These are phyloP conservation scores for Xylariaceae sp. DNA, from an alignment of 2,329 filamentous ascomycete species.

Conservation along the genomic window DNA sequence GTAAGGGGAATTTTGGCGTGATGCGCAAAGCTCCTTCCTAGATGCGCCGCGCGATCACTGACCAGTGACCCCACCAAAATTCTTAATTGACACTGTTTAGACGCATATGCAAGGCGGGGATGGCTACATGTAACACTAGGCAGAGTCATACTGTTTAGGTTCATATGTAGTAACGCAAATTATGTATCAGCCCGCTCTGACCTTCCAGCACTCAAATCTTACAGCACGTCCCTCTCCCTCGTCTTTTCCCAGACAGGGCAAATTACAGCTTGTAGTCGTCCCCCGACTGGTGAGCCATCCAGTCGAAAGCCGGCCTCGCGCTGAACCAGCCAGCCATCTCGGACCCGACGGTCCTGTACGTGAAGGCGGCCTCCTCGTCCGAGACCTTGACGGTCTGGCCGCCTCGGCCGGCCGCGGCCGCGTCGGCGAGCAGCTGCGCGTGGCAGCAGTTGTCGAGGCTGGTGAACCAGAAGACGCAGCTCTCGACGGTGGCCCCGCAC, in stretches of 20 bases:
- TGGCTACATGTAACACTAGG: background rate
- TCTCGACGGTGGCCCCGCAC: slow-evolving; percentile 44
- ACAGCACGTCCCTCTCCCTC: background rate
- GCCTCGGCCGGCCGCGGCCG: slow-evolving; percentile 56
- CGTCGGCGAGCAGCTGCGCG: slow-evolving; percentile 49
- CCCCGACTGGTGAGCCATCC: slow-evolving; percentile 33
- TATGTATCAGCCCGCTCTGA: too few relatives aligned
- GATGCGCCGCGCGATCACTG: slow-evolving; percentile 3
- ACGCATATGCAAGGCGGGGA: slow-evolving; percentile 14
- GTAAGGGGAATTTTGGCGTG: background rate
- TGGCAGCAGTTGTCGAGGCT: slow-evolving; percentile 45
- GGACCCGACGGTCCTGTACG: slow-evolving; percentile 59
- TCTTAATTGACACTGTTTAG: background rate
- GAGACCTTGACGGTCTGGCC: slow-evolving; percentile 60
- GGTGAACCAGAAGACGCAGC: slow-evolving; percentile 50
- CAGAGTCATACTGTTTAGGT: background rate
- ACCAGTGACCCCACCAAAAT: slow-evolving; percentile 13
- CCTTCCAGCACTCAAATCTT: background rate
- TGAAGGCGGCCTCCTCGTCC: slow-evolving; percentile 62
- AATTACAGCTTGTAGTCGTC: slow-evolving; percentile 22
- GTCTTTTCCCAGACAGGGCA: background rate
- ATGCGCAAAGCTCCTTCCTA: slow-evolving; percentile 6
- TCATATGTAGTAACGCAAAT: too few relatives aligned
- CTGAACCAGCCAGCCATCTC: slow-evolving; percentile 62
- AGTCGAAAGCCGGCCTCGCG: slow-evolving; percentile 66